Conservation (phyloP, 164 flowering plant genomes). For the Nymphaea thermarum region DNA sequence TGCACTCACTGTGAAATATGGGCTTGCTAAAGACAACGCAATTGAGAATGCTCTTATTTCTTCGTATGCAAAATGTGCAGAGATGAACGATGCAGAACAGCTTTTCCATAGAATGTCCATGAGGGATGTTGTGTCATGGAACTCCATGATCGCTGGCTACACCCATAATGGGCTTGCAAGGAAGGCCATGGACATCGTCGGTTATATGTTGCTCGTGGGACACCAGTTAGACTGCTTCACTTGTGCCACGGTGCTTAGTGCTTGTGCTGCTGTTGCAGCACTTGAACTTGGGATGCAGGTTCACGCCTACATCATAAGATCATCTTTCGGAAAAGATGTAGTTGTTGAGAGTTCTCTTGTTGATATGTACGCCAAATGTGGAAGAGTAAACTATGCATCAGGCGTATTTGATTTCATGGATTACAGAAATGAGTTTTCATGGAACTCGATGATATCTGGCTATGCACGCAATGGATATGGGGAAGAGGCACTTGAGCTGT, state of each 20-base stretch:
- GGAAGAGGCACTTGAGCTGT: slow-evolving; percentile 46
- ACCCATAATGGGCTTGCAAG: slow-evolving; percentile 52
- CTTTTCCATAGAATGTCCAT: slow-evolving; percentile 54
- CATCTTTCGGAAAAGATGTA: slow-evolving; percentile 59
- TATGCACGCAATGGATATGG: slow-evolving; percentile 88
- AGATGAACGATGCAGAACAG: slow-evolving; percentile 52
- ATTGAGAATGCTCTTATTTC: slow-evolving; percentile 68
- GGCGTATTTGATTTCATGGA: slow-evolving; percentile 56
- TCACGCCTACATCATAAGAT: slow-evolving; percentile 63
- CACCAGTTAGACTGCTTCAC: slow-evolving; percentile 59
- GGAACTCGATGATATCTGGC: slow-evolving; percentile 97
- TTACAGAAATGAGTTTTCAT: slow-evolving; percentile 58
- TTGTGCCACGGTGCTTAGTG: slow-evolving; percentile 84
- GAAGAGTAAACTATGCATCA: slow-evolving; percentile 73
- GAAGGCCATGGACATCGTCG: slow-evolving; percentile 72
- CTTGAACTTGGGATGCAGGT: slow-evolving; percentile 84
- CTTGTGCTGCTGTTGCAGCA: slow-evolving; percentile 84
- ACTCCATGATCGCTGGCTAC: slow-evolving; percentile 78
- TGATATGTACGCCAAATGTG: slow-evolving; percentile 91
- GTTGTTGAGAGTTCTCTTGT: slow-evolving; percentile 84
- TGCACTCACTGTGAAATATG: slow-evolving; percentile 38
- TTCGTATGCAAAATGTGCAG: slow-evolving; percentile 67
- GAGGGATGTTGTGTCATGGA: slow-evolving; percentile 80
- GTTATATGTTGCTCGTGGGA: slow-evolving; percentile 68
- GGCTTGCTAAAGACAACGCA: slow-evolving; percentile 25